phyloP scores from a whole-genome alignment of 2,329 filamentous ascomycete genomes.

The Sporothrix phasma region DNA sequence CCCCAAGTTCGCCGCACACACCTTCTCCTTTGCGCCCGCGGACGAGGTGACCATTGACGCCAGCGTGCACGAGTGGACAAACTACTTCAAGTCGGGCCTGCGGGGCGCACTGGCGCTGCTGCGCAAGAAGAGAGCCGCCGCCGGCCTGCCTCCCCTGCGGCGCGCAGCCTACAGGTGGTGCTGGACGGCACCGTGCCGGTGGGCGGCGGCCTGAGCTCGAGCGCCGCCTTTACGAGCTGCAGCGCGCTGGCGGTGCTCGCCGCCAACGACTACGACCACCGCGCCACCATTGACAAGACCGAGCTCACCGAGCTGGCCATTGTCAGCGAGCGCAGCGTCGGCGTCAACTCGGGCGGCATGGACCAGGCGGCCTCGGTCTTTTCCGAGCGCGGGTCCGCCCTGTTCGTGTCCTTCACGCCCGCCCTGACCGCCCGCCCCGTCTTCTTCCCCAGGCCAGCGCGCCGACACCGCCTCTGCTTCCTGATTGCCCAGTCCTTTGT shows the following conservation, averaged over 20 bases:
- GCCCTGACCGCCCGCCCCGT: conserved; percentile 66
- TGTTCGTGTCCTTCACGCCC: conserved; percentile 85
- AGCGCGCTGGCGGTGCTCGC: conserved; percentile 80
- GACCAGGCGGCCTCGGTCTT: conserved; percentile 96
- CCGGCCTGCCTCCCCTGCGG: conserved; percentile 35
- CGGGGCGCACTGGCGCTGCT: conserved; percentile 72
- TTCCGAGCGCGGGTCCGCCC: conserved; percentile 71
- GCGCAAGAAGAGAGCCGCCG: conserved; percentile 49
- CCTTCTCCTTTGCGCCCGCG: conserved; percentile 56
- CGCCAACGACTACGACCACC: conserved; percentile 55
- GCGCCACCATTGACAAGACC: conserved; percentile 72
- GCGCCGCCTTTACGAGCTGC: conserved; percentile 85
- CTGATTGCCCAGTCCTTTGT: conserved; percentile 93
- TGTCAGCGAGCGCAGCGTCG: conserved; percentile 85
- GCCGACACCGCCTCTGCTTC: conserved; percentile 62
- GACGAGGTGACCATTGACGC: conserved; percentile 68
- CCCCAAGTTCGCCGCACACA: conserved; percentile 62
- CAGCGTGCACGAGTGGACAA: conserved; percentile 84
- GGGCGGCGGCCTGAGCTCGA: conserved; percentile 86
- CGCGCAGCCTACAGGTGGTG: conserved; percentile 74
- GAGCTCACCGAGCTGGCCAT: conserved; percentile 88
- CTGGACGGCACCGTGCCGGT: conserved; percentile 88
- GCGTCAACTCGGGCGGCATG: conserved; percentile 97
- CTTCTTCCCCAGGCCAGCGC: conserved; percentile 68
- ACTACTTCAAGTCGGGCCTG: conserved; percentile 94